A percentile compares a stretch with the other conserved stretches of the same genome.
Evolutionary conservation across 768 basidiomycete genomes (phyloP).

Genomic region (Filobasidium floriforme): DNA sequence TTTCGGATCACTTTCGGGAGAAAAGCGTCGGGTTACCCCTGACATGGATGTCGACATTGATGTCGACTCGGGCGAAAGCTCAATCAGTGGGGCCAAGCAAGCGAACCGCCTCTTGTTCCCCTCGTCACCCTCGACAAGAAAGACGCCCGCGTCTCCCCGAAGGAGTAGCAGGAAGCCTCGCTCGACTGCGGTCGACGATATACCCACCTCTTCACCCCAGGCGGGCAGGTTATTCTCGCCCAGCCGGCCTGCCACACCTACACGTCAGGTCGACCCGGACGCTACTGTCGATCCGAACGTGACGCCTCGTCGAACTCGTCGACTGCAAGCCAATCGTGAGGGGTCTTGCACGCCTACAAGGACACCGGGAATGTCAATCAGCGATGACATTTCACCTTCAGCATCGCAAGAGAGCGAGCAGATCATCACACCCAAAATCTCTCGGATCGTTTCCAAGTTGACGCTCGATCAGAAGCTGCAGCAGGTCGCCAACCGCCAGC

Average conservation of each 20-base stretch:
- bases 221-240: neutral
- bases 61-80: neutral
- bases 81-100: neutral
- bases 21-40: neutral
- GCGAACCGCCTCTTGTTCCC: neutral
- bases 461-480: slow-evolving; percentile 6
- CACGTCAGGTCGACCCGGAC: neutral
- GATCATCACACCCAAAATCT: slow-evolving; percentile 11
- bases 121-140: neutral
- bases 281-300: neutral
- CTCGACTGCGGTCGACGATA: neutral
- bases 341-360: neutral
- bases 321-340: neutral
- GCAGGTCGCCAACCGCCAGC: neutral
- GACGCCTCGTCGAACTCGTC: neutral
- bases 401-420: slow-evolving; percentile 8
- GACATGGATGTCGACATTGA: neutral
- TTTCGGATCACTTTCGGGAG: neutral
- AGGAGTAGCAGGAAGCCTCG: slow-evolving; percentile 2
- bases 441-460: neutral
- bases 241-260: neutral
- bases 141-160: neutral
- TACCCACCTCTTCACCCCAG: neutral
- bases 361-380: neutral
- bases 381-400: slow-evolving; percentile 14